Conservation (phyloP, 2,329 filamentous ascomycete species). For the Scedosporium apiospermum region DNA sequence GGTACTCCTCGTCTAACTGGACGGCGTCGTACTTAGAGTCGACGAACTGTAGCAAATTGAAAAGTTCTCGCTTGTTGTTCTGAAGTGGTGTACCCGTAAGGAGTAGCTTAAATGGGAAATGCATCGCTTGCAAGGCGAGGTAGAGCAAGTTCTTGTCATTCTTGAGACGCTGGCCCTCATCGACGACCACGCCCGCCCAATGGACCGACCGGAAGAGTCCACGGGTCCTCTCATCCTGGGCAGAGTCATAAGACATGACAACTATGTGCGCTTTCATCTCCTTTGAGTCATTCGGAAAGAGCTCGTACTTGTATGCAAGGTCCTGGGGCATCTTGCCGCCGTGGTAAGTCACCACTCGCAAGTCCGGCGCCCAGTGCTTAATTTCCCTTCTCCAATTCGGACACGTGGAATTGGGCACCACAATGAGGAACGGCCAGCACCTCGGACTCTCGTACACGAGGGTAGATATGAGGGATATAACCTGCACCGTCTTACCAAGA, state of each 20-base stretch:
- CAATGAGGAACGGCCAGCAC: conserved; percentile 87
- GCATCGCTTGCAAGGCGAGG: conserved; percentile 59
- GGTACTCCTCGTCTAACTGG: conserved; percentile 64
- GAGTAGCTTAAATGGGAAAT: conserved; percentile 73
- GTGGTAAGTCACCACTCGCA: conserved; percentile 89
- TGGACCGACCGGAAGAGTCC: conserved; percentile 59
- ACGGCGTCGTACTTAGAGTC: conserved; percentile 63
- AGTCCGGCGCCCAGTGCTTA: conserved; percentile 79
- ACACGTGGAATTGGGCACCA: conserved; percentile 90
- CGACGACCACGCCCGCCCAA: conserved; percentile 84
- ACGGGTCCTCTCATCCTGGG: conserved; percentile 60
- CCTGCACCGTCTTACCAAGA: conserved; percentile 91
- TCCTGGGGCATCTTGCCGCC: conserved; percentile 66
- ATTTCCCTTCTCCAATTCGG: conserved; percentile 97
- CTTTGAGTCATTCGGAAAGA: conserved; percentile 59
- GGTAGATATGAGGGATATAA: conserved; percentile 71
- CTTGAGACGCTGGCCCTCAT: conserved; percentile 92
- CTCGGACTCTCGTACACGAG: conserved; percentile 54
- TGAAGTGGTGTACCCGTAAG: conserved; percentile 89
- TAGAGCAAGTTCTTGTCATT: conserved; percentile 85
- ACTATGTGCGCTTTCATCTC: conserved; percentile 83
- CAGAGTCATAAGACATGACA: conserved; percentile 89
- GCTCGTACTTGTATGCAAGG: conserved; percentile 71
- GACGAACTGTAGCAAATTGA: conserved; percentile 93
- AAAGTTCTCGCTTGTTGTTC: conserved; percentile 89